Evolutionary conservation across 208 protist species (phyloP).

Genomic region (Pavlovales sp.): DNA sequence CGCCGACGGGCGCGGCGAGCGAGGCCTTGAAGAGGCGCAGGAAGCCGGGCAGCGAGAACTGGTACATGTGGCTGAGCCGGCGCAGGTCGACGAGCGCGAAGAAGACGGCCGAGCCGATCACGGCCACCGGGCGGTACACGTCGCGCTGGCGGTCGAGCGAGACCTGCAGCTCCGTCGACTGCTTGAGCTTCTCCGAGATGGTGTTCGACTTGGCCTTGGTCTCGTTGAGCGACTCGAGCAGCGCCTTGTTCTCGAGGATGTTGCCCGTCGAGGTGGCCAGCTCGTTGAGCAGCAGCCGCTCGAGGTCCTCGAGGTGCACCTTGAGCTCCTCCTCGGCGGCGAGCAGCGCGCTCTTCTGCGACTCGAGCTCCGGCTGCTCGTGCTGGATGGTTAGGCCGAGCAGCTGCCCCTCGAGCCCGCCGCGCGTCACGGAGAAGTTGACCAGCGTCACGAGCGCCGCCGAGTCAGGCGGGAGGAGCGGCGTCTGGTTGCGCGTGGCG

Average conservation of each 20-base stretch:
- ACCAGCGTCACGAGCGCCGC: constrained; percentile 80
- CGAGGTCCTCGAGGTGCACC: constrained; percentile 81
- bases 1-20: constrained; percentile 1
- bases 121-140: constrained; percentile 85
- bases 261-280: constrained; percentile 85
- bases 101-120: constrained; percentile 77
- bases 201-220: constrained; percentile 86
- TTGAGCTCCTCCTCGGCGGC: constrained; percentile 90
- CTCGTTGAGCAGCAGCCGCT: constrained; percentile 82
- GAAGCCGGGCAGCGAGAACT: constrained; percentile 86
- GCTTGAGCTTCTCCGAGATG: constrained; percentile 76
- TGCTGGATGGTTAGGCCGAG: constrained; percentile 88
- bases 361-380: constrained; percentile 93
- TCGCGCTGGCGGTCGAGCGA: constrained; percentile 86
- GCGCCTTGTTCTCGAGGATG: constrained; percentile 86
- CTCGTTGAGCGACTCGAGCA: constrained; percentile 82
- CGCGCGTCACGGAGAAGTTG: constrained; percentile 94
- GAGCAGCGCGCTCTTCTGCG: constrained; percentile 81
- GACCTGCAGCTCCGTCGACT: constrained; percentile 76
- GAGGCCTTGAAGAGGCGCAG: constrained; percentile 66
- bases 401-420: constrained; percentile 92
- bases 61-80: constrained; percentile 92
- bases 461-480: constrained; percentile 82
- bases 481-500: constrained; percentile 78
- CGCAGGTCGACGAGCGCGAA: constrained; percentile 82